Evolutionary conservation across 73 alveolate genomes (phyloP).

Genomic region (Loxodes magnus): DNA sequence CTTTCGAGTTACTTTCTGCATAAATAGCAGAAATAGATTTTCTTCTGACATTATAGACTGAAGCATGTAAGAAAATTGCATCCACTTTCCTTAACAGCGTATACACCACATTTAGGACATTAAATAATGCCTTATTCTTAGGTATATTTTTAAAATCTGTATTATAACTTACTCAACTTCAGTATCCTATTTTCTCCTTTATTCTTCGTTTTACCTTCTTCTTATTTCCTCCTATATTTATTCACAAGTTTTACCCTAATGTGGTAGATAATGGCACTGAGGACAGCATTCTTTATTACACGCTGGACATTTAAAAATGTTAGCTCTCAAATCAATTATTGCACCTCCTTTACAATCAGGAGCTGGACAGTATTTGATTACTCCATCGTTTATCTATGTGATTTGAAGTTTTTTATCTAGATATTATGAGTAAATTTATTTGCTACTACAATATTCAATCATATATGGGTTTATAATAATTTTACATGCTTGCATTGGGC

Average conservation of each 20-base stretch:
- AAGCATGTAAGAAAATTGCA: conserved; percentile 5
- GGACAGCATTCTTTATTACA: conserved; percentile 9
- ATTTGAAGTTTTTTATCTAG: conserved; percentile 7
- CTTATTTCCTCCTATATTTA: conserved; percentile 1
- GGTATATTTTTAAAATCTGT: too few relatives aligned
- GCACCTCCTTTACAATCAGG: neutral
- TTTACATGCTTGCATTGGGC: conserved; percentile 2
- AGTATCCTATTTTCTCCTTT: neutral
- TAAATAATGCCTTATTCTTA: conserved; percentile 1
- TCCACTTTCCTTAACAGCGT: conserved; percentile 1
- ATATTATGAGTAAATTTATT: neutral
- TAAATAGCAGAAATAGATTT: conserved; percentile 8
- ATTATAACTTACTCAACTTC: too few relatives aligned
- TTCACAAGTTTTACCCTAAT: conserved; percentile 8
- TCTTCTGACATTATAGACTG: neutral
- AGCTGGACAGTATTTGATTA: neutral
- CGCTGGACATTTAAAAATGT: conserved; percentile 7
- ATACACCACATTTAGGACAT: conserved; percentile 14
- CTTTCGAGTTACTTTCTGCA: conserved; percentile 5
- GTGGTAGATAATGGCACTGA: neutral
- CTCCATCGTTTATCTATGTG: neutral
- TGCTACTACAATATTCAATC: conserved; percentile 1
- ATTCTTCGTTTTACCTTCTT: neutral
- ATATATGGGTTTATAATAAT: neutral
- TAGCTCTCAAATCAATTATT: neutral